Evolutionary conservation across 2,329 filamentous ascomycete species (phyloP), one percentile per base, ranked within the genome.

Genomic region (Ceratocystis colombiana): DNA sequence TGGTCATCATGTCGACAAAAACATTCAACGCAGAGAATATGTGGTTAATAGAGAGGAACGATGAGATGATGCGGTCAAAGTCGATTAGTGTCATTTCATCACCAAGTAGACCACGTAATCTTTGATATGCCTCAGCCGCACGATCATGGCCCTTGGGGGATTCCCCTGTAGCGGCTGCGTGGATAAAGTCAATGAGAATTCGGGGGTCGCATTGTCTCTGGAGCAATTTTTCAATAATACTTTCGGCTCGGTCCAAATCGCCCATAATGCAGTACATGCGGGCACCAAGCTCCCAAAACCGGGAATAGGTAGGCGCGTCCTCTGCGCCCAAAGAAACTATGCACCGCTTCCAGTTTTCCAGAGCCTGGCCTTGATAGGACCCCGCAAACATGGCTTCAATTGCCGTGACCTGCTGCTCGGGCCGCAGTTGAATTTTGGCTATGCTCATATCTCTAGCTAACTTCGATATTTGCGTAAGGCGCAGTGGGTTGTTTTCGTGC

Each of bases 1-100:
- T 82, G 67, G 84, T 83, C 85, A 96, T 91, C 90, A 96, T 95
- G 73, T 96, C 90, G 70, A 88, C 89, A 74, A 96, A 96, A 0
- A 90, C 84, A 64, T 84, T 83, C 65, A 93, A 80, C 0, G 89
- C 89, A 68, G 86, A 80, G 68, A 88, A 82, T 5, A 84, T 79
- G 67, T 86, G 80, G 64, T 84, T 82, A 5, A 84, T 80, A 25
- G 85, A 79, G 30, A 96, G 76, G 71, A 96, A 89, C 57, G 82
- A 83, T 22, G 87, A 81, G 61, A 88, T 85, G 45, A 92, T 81
- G 68, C 82, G 78, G 73, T 96, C 90, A 71, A 92, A 95, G 72
- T 95, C 88, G 20, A 84, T 77, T 71, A 92, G 85, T 2, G 79
- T 82, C 76, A 91, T 87, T 0, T 79, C 75, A 28, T 79, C 72